These are phyloP conservation scores for Flaveria floridana DNA, from an alignment of 140 eudicot genomes.

Conservation along the genomic window DNA sequence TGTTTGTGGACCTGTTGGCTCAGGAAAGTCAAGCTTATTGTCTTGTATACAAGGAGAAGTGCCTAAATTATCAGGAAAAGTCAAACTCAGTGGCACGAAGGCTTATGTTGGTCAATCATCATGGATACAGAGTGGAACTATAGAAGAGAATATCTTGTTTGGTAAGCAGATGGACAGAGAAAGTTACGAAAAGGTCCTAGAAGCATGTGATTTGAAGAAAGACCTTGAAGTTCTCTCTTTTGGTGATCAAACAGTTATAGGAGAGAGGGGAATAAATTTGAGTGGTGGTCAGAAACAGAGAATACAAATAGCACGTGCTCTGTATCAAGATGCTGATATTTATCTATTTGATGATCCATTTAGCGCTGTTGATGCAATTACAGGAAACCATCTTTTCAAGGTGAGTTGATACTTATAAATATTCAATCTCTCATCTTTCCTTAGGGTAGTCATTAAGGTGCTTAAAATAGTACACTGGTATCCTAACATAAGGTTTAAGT, in stretches of 20 bases:
- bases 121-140: conserved; percentile 86
- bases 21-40: conserved; percentile 74
- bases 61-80: conserved; percentile 59
- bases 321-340: conserved; percentile 79
- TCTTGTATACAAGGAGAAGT: conserved; percentile 72
- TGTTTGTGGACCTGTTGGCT: conserved; percentile 72
- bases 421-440: not conserved
- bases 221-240: conserved; percentile 65
- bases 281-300: conserved; percentile 95
- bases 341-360: conserved; percentile 61
- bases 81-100: conserved; percentile 56
- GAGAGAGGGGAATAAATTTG: conserved; percentile 82
- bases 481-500: not conserved
- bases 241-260: conserved; percentile 80
- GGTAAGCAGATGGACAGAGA: conserved; percentile 62
- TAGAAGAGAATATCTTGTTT: conserved; percentile 69
- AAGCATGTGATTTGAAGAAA: conserved; percentile 70
- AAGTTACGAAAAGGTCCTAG: conserved; percentile 57
- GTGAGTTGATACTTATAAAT: conserved; percentile 23
- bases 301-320: conserved; percentile 81
- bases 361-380: conserved; percentile 53
- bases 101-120: conserved; percentile 78
- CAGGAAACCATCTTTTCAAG: conserved; percentile 43
- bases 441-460: not conserved
- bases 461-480: not conserved